Conservation (phyloP, 805 yeast genomes). For the Blastobotrys attinorum region DNA sequence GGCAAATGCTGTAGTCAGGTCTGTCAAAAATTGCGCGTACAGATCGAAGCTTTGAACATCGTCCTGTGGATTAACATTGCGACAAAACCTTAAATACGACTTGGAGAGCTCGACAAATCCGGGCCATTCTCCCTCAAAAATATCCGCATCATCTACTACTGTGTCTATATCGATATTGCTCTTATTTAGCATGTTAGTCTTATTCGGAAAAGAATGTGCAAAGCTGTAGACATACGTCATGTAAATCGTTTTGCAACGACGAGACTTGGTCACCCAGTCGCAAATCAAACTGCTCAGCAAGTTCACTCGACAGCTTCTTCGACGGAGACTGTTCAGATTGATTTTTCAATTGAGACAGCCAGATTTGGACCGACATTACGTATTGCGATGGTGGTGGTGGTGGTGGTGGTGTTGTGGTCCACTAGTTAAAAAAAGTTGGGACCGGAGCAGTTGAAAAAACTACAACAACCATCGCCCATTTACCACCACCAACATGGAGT, state of each 20-base stretch:
- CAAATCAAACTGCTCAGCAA: constrained; percentile 21
- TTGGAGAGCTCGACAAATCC: constrained; percentile 42
- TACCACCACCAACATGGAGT: no score
- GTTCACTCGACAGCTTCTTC: constrained; percentile 4
- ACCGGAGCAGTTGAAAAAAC: not conserved
- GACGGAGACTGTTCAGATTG: not conserved
- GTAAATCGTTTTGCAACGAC: constrained; percentile 30
- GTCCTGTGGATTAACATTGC: constrained; percentile 48
- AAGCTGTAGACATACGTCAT: constrained; percentile 13
- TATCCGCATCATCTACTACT: constrained; percentile 23
- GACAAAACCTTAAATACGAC: constrained; percentile 41
- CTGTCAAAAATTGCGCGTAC: constrained; percentile 39
- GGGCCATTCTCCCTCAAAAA: constrained; percentile 32
- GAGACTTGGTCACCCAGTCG: constrained; percentile 30
- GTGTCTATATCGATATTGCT: constrained; percentile 16
- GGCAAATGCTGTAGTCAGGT: constrained; percentile 32
- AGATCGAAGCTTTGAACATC: constrained; percentile 43
- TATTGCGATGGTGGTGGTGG: not conserved
- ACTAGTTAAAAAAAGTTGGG: not conserved
- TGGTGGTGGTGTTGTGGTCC: not conserved
- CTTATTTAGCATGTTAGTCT: constrained; percentile 3
- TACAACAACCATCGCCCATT: no score
- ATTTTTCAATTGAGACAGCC: constrained; percentile 9
- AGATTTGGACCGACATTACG: constrained; percentile 13
- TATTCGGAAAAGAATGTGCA: no score